phyloP scores from a whole-genome alignment of 306 rosid species.

The Fragaria vesca region DNA sequence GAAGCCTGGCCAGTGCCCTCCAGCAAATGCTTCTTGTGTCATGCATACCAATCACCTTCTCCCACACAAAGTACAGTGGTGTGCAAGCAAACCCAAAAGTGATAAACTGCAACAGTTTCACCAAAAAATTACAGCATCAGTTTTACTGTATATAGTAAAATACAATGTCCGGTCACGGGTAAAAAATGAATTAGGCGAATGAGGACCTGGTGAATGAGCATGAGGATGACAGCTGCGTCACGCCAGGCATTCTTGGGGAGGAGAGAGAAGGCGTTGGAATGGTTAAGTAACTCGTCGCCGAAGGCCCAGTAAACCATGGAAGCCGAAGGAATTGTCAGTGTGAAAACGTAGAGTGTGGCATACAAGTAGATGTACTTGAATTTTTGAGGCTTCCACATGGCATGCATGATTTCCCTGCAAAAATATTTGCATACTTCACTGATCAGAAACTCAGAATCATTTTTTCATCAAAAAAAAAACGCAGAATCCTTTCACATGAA shows the following conservation, averaged over 20 bases:
- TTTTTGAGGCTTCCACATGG: constrained; percentile 99
- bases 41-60: constrained; percentile 98
- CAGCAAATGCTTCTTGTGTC: constrained; percentile 79
- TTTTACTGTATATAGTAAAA: background rate
- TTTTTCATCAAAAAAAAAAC: background rate
- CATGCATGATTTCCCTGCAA: constrained; percentile 96
- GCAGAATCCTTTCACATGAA: background rate
- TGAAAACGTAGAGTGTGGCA: constrained; percentile 92
- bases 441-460: background rate
- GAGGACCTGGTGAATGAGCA: constrained; percentile 91
- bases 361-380: constrained; percentile 81
- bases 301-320: constrained; percentile 91
- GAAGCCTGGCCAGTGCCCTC: constrained; percentile 86
- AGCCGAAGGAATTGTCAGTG: constrained; percentile 84
- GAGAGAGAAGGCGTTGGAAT: constrained; percentile 88
- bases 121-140: background rate
- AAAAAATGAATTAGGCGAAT: background rate
- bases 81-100: constrained; percentile 97
- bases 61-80: constrained; percentile 99
- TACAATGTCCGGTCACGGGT: background rate
- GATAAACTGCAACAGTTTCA: constrained; percentile 63
- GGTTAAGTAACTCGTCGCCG: constrained; percentile 82
- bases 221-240: constrained; percentile 80
- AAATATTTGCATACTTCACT: constrained; percentile 8
- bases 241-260: constrained; percentile 77